A percentile compares a stretch with the other conserved stretches of the same genome.
Evolutionary conservation across 2,329 filamentous ascomycete species (phyloP).

Genomic region (Ophiostoma sp.): DNA sequence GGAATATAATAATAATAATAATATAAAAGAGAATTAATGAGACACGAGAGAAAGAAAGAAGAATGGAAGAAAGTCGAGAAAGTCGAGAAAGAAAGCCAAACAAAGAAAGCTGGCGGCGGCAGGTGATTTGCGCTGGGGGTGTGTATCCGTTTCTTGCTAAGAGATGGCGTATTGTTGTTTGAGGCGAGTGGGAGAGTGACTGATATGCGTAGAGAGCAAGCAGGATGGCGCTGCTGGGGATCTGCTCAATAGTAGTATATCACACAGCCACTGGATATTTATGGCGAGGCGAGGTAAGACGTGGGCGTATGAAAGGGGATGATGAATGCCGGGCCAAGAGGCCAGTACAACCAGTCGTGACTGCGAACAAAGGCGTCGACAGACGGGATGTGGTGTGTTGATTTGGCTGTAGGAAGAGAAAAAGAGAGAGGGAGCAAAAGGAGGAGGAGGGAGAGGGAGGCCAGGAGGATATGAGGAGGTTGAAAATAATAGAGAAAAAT

Average conservation of each 20-base stretch:
- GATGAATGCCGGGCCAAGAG: conserved; percentile 17
- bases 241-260: not conserved
- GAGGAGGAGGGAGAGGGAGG: not conserved
- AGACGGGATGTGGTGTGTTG: not conserved
- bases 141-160: conserved; percentile 14
- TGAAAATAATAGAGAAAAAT: conserved; percentile 9
- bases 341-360: conserved; percentile 16
- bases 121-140: conserved; percentile 11
- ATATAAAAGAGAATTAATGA: not conserved
- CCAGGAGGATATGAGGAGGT: conserved; percentile 6
- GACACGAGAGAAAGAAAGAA: conserved; percentile 14
- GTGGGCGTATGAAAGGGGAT: not conserved
- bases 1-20: not conserved
- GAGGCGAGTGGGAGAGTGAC: not conserved
- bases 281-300: not conserved
- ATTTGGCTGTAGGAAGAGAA: not conserved
- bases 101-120: conserved; percentile 18
- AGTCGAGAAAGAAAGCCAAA: conserved; percentile 9
- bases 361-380: conserved; percentile 16
- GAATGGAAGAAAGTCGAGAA: not conserved
- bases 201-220: not conserved
- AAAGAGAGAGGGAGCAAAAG: not conserved
- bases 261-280: not conserved
- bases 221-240: conserved; percentile 3
- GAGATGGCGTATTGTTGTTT: not conserved